Percentiles rank a stretch among this genome's conserved stretches.
phyloP scores from a whole-genome alignment of 257 asterid species.

The Solanum pimpinellifolium region DNA sequence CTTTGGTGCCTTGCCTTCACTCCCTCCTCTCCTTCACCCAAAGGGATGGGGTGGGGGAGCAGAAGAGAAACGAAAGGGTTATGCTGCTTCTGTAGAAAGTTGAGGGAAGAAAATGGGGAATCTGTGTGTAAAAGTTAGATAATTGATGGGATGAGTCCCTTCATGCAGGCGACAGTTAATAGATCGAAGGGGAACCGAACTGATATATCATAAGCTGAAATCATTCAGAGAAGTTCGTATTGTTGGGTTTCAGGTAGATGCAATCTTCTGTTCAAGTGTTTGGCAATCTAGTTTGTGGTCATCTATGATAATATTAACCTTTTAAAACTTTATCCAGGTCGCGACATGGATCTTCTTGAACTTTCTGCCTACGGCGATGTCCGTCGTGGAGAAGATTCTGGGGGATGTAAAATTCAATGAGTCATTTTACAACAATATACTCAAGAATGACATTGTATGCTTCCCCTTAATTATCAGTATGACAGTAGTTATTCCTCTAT shows the following conservation, averaged over 20 bases:
- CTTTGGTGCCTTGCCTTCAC: too few species aligned
- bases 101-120: not conserved
- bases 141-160: not conserved
- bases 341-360: constrained; percentile 94
- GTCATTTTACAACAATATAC: not conserved
- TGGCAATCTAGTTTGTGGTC: not conserved
- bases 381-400: constrained; percentile 53
- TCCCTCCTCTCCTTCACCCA: too few species aligned
- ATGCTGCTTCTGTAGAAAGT: not conserved
- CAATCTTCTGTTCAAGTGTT: not conserved
- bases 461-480: not conserved
- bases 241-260: constrained; percentile 49
- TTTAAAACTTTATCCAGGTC: constrained; percentile 21
- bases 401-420: constrained; percentile 76
- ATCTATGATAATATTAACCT: not conserved
- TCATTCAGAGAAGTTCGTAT: constrained; percentile 73
- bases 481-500: not conserved
- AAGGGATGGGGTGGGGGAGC: too few species aligned
- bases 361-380: constrained; percentile 82
- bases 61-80: not conserved
- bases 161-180: constrained; percentile 71
- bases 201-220: constrained; percentile 70
- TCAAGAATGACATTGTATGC: not conserved
- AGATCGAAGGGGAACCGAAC: constrained; percentile 91
- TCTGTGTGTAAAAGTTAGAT: not conserved